Base-by-base conservation (phyloP, 2,329 filamentous ascomycete species). In the Ascocoryne sarcoides region DNA sequence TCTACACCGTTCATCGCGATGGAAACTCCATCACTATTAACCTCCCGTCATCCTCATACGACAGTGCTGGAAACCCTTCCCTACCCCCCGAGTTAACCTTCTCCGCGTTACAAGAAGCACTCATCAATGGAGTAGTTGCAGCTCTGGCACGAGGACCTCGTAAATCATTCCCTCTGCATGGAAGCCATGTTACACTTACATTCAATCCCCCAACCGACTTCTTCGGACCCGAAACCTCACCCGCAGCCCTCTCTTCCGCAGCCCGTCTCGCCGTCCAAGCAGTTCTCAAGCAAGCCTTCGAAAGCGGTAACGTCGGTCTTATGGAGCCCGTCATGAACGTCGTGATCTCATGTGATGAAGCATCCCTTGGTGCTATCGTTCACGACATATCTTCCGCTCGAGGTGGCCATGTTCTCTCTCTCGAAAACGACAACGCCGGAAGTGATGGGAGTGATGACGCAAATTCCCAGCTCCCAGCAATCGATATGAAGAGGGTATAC, bases 241-340 rank as follows among this genome's bases (percentile, higher is more conserved):
- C 79, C 0, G 79, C 77, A 1, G 83, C 68, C 50, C 72, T 69
- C 18, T 88, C 75, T 55, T 86, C 69, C 64, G 87, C 70, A 45
- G 79, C 70, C 52, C 79, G 64, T 58, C 75, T 62, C 56, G 84
- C 84, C 2, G 82, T 89, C 0, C 76, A 82, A 44, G 68, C 73
- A 7, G 81, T 82, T 0, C 71, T 96, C 1, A 73, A 75, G 37
- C 70, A 76, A 14, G 76, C 79, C 0, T 70, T 76, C 40, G 64
- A 70, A 8, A 61, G 65, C 19, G 58, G 66, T 2, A 65, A 68
- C 2, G 73, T 87, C 1, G 73, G 74, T 1, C 68, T 98, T 29
- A 82, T 96, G 65, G 92, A 98, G 58, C 92, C 92, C 1, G 84
- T 98, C 40, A 95, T 96, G 87, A 79, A 81, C 45, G 86, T 85